Evolutionary conservation across 1,284 basidiomycete genomes (phyloP).

Genomic region (Cutaneotrichosporon cyanovorans): DNA sequence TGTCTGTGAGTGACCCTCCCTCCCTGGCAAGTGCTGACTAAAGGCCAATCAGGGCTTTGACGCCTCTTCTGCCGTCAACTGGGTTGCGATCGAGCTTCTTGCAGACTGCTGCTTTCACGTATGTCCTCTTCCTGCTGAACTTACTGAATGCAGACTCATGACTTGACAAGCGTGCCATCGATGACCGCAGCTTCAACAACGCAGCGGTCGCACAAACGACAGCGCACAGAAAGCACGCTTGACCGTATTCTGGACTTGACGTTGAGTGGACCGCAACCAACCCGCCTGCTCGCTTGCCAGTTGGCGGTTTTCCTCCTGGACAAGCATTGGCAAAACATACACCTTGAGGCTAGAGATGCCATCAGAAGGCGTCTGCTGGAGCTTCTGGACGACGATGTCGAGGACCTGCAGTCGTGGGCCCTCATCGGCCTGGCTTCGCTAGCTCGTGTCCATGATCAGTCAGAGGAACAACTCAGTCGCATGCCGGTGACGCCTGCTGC

Average conservation of each 20-base stretch:
- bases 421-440: conserved; percentile 65
- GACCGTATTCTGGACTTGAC: conserved; percentile 54
- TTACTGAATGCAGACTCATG: conserved; percentile 1
- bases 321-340: conserved; percentile 60
- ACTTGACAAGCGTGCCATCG: background rate
- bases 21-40: conserved; percentile 1
- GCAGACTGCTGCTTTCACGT: conserved; percentile 70
- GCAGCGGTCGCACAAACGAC: conserved; percentile 47
- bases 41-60: conserved; percentile 64
- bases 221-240: conserved; percentile 50
- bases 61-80: conserved; percentile 61
- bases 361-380: conserved; percentile 55
- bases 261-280: conserved; percentile 32
- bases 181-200: background rate
- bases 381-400: conserved; percentile 60
- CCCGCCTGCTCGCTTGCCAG: conserved; percentile 58
- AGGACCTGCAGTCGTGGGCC: conserved; percentile 66
- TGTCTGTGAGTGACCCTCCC: conserved; percentile 21
- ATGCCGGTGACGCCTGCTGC: conserved; percentile 21
- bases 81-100: conserved; percentile 75
- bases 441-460: conserved; percentile 11
- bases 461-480: background rate
- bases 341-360: conserved; percentile 53
- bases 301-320: conserved; percentile 75
- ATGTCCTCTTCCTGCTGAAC: background rate